Conservation (phyloP, 306 rosid genomes). For the Vachellia pachyceras region DNA sequence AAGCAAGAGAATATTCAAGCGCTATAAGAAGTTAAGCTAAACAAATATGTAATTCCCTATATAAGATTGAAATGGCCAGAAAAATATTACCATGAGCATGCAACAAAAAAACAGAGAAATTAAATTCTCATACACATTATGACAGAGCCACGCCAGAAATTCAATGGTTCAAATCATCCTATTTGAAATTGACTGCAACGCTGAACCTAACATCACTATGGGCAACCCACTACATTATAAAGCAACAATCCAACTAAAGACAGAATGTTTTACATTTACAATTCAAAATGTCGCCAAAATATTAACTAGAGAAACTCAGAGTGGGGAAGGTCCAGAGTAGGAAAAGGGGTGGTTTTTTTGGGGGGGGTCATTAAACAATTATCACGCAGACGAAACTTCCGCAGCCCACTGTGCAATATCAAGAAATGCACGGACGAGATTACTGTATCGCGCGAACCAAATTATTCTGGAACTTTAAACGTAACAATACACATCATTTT, state of each 20-base stretch:
- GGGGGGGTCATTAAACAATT: background rate
- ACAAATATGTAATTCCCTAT: background rate
- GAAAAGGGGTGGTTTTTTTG: background rate
- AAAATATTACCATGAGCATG: background rate
- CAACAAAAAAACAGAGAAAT: background rate
- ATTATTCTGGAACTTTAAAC: background rate
- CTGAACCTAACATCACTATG: conserved; percentile 7
- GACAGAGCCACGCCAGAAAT: background rate
- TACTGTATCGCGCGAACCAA: background rate
- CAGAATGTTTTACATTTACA: background rate
- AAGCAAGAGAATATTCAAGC: background rate
- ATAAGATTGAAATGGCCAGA: background rate
- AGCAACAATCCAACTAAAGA: background rate
- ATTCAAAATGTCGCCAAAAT: background rate
- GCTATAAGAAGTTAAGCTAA: background rate
- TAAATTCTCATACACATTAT: background rate
- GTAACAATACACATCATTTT: background rate
- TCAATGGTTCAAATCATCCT: background rate
- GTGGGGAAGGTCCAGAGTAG: background rate
- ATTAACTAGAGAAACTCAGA: background rate
- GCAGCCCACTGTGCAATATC: background rate
- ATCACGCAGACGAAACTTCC: background rate
- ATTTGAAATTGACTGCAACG: background rate
- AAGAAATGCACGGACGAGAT: background rate
- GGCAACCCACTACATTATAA: background rate